phyloP scores from a whole-genome alignment of 2,329 filamentous ascomycete species.

The Cyphellophora europaea region DNA sequence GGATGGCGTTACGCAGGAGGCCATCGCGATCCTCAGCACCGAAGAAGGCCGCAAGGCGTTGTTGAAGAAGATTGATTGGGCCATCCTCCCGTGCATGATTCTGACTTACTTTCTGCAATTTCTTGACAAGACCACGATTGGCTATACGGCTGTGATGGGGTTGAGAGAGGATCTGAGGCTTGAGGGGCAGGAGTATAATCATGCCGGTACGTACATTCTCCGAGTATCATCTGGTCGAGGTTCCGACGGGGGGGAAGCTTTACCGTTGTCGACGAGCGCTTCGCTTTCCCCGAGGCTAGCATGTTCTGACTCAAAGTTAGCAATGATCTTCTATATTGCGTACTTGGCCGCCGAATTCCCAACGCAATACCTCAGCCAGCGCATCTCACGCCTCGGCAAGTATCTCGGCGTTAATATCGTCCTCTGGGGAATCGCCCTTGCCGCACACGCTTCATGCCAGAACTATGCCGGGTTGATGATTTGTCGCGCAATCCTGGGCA shows the following conservation, averaged over 20 bases:
- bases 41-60: conserved; percentile 7
- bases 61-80: no score
- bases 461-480: conserved; percentile 35
- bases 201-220: no score
- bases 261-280: no score
- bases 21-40: conserved; percentile 11
- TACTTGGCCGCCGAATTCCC: conserved; percentile 36
- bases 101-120: conserved; percentile 25
- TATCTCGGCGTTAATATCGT: conserved; percentile 12
- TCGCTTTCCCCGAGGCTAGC: no score
- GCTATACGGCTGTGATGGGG: conserved; percentile 53
- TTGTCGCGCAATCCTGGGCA: conserved; percentile 37
- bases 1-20: conserved; percentile 10
- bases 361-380: conserved; percentile 26
- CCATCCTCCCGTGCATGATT: conserved; percentile 25
- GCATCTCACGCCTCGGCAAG: conserved; percentile 19
- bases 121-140: conserved; percentile 20
- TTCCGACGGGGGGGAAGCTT: no score
- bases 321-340: conserved; percentile 47
- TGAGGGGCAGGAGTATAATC: conserved; percentile 37
- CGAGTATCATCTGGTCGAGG: no score
- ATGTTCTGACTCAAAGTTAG: no score
- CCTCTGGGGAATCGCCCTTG: conserved; percentile 34
- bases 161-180: conserved; percentile 42
- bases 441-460: conserved; percentile 32